Evolutionary conservation across 768 basidiomycete genomes (phyloP), one percentile per base, ranked within the genome.

Genomic region (Pleurotus sapidus): DNA sequence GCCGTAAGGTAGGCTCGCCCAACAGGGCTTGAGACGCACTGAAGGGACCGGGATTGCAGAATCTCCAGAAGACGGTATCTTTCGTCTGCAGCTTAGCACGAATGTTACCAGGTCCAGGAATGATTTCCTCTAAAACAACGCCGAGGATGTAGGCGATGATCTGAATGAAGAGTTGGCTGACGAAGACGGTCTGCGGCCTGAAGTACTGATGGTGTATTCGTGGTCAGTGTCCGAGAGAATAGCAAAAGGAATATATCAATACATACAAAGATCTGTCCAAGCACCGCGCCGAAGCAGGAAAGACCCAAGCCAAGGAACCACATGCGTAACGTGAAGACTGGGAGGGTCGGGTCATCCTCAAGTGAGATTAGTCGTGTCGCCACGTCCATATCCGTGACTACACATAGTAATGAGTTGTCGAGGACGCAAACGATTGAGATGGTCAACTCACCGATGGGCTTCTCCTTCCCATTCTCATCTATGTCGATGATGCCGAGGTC

Each of bases 1-100:
- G 30, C 30, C 7, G 30, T 30, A 30, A 1, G 30, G 11, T 1
- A 9, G 11, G 30, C 30, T 30, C 30, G 30, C 30, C 8, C 8
- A 30, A 30, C 30, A 30, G 30, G 30, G 30, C 8, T 30, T 30
- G 9, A 3, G 70, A 74, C 67, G 68, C 74, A 74, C 84, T 86
- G 73, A 86, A 86, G 18, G 82, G 81, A 0, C 84, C 83, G 3
- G 84, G 84, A 63, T 86, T 86, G 50, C 85, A 67, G 64, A 80
- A 84, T n/a, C 78, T 67, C 79, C 80, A 85, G 59, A 72, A 84
- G 0, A 57, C 65, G 61, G 69, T 72, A 60, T 74, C 62, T 2
- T 55, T 60, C 3, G 70, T 78, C 56, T 70, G 62, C 53, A 75
- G 63, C 0, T 57, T 55, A 15, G 59, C 49, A 15, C 62, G 61